A percentile compares a stretch with the other conserved stretches of the same genome.
These are phyloP conservation scores for Termitomyces sp. DNA, from an alignment of 768 basidiomycete species.

Conservation along the genomic window DNA sequence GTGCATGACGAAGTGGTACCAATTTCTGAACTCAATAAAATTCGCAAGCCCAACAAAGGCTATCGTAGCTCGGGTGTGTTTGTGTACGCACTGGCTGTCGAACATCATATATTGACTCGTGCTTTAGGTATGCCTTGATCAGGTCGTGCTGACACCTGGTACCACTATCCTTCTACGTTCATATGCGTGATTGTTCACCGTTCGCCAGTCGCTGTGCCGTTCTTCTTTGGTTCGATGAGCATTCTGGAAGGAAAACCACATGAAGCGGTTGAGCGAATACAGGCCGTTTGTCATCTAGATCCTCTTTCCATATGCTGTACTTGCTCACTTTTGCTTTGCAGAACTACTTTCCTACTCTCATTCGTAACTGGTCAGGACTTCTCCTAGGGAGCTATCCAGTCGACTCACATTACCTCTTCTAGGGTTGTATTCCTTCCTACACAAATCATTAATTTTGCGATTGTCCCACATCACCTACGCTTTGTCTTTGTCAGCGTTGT, in stretches of 20 bases:
- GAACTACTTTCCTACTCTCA: slow-evolving; percentile 70
- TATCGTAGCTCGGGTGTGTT: slow-evolving; percentile 58
- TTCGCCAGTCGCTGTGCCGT: slow-evolving; percentile 39
- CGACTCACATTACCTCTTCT: neutral
- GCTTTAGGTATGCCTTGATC: slow-evolving; percentile 77
- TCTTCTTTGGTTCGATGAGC: slow-evolving; percentile 73
- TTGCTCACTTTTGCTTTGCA: slow-evolving; percentile 20
- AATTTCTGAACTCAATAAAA: slow-evolving; percentile 65
- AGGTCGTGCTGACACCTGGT: slow-evolving; percentile 74
- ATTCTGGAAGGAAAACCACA: slow-evolving; percentile 70
- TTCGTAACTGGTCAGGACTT: slow-evolving; percentile 66
- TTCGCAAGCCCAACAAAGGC: slow-evolving; percentile 60
- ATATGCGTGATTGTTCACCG: neutral
- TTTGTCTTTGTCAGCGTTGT: slow-evolving; percentile 74
- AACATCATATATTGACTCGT: neutral
- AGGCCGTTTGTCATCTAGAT: slow-evolving; percentile 33
- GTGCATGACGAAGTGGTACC: slow-evolving; percentile 79
- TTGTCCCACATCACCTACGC: slow-evolving; percentile 76
- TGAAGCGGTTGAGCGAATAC: slow-evolving; percentile 44
- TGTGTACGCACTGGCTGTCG: neutral
- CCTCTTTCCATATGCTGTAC: too few species aligned
- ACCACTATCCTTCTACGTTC: slow-evolving; percentile 8
- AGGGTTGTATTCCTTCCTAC: slow-evolving; percentile 77
- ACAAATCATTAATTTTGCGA: slow-evolving; percentile 74
- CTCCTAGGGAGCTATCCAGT: neutral